A percentile compares a stretch with the other conserved stretches of the same genome.
phyloP scores from a whole-genome alignment of 257 asterid species.

The Primulina eburnea region DNA sequence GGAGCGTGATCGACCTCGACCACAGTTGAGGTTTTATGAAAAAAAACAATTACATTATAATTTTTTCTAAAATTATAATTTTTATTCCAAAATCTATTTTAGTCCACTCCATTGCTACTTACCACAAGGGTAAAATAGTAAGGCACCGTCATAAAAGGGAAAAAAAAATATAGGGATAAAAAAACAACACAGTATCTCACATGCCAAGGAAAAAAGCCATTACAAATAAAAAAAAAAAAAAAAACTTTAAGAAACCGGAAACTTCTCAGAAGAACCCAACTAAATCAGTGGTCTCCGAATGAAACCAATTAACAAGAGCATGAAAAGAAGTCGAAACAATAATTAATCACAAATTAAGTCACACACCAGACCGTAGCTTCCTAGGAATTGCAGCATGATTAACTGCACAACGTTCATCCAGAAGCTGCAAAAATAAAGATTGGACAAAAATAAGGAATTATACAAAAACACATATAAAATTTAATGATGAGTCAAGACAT shows the following conservation, averaged over 20 bases:
- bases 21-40: neutral
- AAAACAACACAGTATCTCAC: constrained; percentile 26
- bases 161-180: constrained; percentile 1
- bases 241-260: constrained; percentile 25
- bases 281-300: constrained; percentile 29
- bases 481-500: neutral
- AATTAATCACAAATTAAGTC: constrained; percentile 9
- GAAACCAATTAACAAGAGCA: constrained; percentile 23
- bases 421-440: constrained; percentile 48
- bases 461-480: neutral
- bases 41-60: neutral
- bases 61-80: too few relatives aligned
- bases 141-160: constrained; percentile 13
- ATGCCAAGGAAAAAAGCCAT: constrained; percentile 18
- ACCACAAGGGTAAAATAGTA: neutral
- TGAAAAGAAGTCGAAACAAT: neutral
- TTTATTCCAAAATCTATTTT: neutral
- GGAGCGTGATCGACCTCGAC: neutral
- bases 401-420: constrained; percentile 46
- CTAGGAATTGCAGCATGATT: constrained; percentile 62
- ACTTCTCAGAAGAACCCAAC: constrained; percentile 21
- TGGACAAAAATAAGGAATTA: constrained; percentile 4
- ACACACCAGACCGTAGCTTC: constrained; percentile 75
- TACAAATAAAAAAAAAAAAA: constrained; percentile 14
- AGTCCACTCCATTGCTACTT: too few relatives aligned